Percentiles rank a stretch among this genome's conserved stretches.
phyloP scores from a whole-genome alignment of 495 filamentous ascomycete species.

The Aspergillus bridgeri region DNA sequence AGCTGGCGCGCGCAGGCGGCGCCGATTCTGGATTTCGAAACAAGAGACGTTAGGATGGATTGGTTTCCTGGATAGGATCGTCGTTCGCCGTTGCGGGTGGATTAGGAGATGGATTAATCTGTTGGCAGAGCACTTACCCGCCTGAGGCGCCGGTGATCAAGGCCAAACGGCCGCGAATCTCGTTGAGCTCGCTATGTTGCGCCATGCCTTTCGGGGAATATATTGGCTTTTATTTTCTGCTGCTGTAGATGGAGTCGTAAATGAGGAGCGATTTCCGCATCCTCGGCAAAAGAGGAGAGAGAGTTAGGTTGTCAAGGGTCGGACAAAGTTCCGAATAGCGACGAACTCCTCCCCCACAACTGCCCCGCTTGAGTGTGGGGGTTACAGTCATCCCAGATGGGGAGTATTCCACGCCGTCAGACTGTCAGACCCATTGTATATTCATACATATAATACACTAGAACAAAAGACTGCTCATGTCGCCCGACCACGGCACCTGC shows the following conservation, averaged over 20 bases:
- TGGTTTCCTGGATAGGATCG: neutral
- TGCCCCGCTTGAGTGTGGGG: neutral
- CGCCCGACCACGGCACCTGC: constrained; percentile 42
- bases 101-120: neutral
- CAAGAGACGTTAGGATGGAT: constrained; percentile 5
- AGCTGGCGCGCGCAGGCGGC: constrained; percentile 57
- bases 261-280: neutral
- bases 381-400: neutral
- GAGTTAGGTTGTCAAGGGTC: too few species aligned
- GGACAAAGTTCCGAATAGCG: constrained; percentile 4
- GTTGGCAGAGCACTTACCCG: constrained; percentile 48
- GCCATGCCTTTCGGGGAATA: neutral
- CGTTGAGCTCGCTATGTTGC: constrained; percentile 50
- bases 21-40: constrained; percentile 51
- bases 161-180: constrained; percentile 55
- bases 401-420: neutral
- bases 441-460: constrained; percentile 14
- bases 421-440: neutral
- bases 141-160: constrained; percentile 65
- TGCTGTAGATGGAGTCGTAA: neutral
- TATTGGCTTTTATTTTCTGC: neutral
- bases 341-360: neutral
- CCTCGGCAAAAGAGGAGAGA: neutral
- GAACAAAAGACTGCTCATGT: constrained; percentile 45
- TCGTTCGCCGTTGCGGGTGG: neutral